Evolutionary conservation across 1,284 basidiomycete genomes (phyloP).

Genomic region (Phellopilus nigrolimitatus): DNA sequence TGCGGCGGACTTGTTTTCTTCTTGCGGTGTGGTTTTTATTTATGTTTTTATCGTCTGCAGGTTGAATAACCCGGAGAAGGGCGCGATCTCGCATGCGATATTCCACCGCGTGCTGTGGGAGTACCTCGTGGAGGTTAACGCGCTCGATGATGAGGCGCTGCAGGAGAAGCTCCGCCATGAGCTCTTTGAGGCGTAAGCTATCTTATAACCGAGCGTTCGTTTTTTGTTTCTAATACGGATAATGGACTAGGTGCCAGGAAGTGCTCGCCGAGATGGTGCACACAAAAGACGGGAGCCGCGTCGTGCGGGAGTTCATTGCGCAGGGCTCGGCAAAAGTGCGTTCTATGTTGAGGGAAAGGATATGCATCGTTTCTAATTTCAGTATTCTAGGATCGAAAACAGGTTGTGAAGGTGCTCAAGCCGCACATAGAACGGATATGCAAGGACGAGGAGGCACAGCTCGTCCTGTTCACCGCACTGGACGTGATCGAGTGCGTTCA

Average conservation of each 20-base stretch:
- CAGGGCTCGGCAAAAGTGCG: constrained; percentile 73
- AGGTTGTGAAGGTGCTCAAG: constrained; percentile 80
- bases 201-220: not conserved
- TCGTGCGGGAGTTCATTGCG: constrained; percentile 77
- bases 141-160: constrained; percentile 51
- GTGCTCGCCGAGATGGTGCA: constrained; percentile 86
- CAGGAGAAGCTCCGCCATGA: constrained; percentile 58
- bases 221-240: constrained; percentile 1
- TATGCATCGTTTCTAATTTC: constrained; percentile 6
- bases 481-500: constrained; percentile 76
- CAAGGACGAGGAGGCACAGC: constrained; percentile 80
- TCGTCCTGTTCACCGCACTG: constrained; percentile 82
- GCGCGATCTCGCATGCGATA: constrained; percentile 77
- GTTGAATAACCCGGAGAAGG: constrained; percentile 88
- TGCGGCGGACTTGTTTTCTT: constrained; percentile 34
- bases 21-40: constrained; percentile 10
- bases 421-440: constrained; percentile 85
- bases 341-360: not conserved
- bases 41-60: constrained; percentile 41
- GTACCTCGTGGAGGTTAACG: constrained; percentile 55
- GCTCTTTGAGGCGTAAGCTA: constrained; percentile 58
- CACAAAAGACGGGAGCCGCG: constrained; percentile 85
- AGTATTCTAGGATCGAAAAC: constrained; percentile 72
- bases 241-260: constrained; percentile 61
- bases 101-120: constrained; percentile 82